A percentile compares a stretch with the other conserved stretches of the same genome.
phyloP scores from a whole-genome alignment of 2,329 filamentous ascomycete species.

The Neocucurbitaria cava region DNA sequence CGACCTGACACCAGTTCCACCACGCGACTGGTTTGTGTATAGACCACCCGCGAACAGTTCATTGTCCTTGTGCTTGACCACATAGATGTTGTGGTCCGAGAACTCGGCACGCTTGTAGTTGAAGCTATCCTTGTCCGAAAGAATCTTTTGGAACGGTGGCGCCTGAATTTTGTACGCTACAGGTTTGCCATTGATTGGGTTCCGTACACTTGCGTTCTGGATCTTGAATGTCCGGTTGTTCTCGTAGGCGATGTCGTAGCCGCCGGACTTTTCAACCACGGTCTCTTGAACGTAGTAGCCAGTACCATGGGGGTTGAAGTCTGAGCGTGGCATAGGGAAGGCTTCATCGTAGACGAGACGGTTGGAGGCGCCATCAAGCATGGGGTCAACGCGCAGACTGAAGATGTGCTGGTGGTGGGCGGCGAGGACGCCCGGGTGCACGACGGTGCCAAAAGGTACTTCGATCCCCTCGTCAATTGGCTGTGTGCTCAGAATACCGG shows the following conservation, averaged over 20 bases:
- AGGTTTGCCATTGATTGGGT: slow-evolving; percentile 57
- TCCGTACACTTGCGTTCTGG: slow-evolving; percentile 53
- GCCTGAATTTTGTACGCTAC: slow-evolving; percentile 60
- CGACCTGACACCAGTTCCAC: slow-evolving; percentile 55
- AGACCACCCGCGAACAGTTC: slow-evolving; percentile 67
- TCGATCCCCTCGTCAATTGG: slow-evolving; percentile 70
- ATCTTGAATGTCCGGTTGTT: slow-evolving; percentile 59
- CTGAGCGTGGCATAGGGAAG: slow-evolving; percentile 64
- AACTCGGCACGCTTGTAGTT: slow-evolving; percentile 67
- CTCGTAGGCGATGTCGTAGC: slow-evolving; percentile 57
- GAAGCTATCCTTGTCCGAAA: slow-evolving; percentile 60
- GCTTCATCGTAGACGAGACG: slow-evolving; percentile 61
- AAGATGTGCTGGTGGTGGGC: slow-evolving; percentile 81
- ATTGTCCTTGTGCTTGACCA: slow-evolving; percentile 63
- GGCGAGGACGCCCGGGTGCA: slow-evolving; percentile 73
- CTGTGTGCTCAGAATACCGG: slow-evolving; percentile 71
- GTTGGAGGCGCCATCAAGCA: slow-evolving; percentile 56
- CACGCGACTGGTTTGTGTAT: slow-evolving; percentile 67
- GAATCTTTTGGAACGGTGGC: slow-evolving; percentile 58
- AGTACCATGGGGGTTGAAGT: slow-evolving; percentile 63
- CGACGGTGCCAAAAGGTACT: slow-evolving; percentile 72
- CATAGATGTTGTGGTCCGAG: slow-evolving; percentile 65
- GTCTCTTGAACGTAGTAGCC: slow-evolving; percentile 58
- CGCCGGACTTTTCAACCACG: slow-evolving; percentile 56
- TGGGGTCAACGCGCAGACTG: slow-evolving; percentile 57